Evolutionary conservation across 202 grass and related monocot genomes (phyloP).

Genomic region (Bolboschoenoplectus hybrid): DNA sequence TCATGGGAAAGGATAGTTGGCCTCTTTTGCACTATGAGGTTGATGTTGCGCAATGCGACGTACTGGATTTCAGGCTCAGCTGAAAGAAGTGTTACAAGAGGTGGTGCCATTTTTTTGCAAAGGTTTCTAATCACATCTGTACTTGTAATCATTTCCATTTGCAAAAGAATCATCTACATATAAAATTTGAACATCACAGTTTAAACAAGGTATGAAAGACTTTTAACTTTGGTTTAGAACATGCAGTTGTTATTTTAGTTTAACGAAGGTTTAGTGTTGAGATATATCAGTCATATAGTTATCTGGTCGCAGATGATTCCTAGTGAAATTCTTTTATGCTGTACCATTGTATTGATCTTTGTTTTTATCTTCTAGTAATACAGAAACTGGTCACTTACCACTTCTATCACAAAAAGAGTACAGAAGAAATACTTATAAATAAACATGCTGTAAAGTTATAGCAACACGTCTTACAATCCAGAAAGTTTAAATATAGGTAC

Average conservation of each 20-base stretch:
- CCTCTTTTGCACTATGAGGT: slow-evolving; percentile 97
- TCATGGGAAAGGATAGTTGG: slow-evolving; percentile 99
- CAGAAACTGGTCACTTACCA: neutral
- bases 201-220: slow-evolving; percentile 7
- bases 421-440: neutral
- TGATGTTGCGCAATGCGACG: slow-evolving; percentile 97
- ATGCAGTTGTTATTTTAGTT: neutral
- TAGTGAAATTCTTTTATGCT: neutral
- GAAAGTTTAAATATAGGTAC: neutral
- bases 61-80: slow-evolving; percentile 99
- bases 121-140: slow-evolving; percentile 96
- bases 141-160: slow-evolving; percentile 99
- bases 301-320: neutral
- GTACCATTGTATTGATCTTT: neutral
- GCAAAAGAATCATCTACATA: slow-evolving; percentile 90
- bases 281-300: neutral
- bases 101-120: slow-evolving; percentile 99
- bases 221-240: neutral
- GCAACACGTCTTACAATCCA: neutral
- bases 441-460: neutral
- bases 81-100: slow-evolving; percentile 94
- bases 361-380: neutral
- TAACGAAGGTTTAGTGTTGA: neutral
- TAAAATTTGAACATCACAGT: slow-evolving; percentile 19
- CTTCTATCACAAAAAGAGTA: slow-evolving; percentile 17